Evolutionary conservation across 352 stramenopile species (phyloP), one percentile per base, ranked within the genome.

Genomic region (Globisporangium mamillatum): DNA sequence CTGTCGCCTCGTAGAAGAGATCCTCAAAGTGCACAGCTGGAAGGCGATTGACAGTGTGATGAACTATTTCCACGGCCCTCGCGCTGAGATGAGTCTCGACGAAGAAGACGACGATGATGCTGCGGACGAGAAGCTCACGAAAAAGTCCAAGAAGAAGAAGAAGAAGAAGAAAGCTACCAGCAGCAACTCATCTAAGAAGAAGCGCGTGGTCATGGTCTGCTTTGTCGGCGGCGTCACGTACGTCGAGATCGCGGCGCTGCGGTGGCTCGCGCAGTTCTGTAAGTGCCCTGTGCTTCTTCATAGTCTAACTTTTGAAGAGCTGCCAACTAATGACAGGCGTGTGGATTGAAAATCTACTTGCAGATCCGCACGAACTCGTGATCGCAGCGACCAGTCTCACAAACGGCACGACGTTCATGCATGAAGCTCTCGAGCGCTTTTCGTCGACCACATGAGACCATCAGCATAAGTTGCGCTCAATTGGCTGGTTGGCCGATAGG

Each of bases 221-320:
- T 80, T 94, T 65, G 75, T 93, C 0, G 86, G 88, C 1, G 86
- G 86, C 5, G 73, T 93, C 4, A 90, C 84, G 8, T 90, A 86
- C 61, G 68, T 87, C 20, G 88, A 95, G 60, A 78, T 94, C 54
- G 84, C 88, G 12, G 88, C 86, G 9, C 69, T 95, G 14, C 79
- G 88, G 8, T 95, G 84, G 84, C 79, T 93, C 25, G 64, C 77
- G 12, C 81, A 76, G 8, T 90, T 89, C 57, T 91, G 83, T 91
- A 75, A 67, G 83, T 80, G 3, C 16, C 10, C 32, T 25, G 8
- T 46, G 38, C 12, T 52, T 48, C 1, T 61, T 44, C 27, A 57
- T 9, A 20, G 18, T 57, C 22, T 57, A 14, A 36, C 24, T 38
- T 24, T 16, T 38, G 53, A 38, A 38, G 18, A 52, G 41, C 41